Evolutionary conservation across 2,329 filamentous ascomycete species (phyloP).

Genomic region (Coniochaeta sp.): DNA sequence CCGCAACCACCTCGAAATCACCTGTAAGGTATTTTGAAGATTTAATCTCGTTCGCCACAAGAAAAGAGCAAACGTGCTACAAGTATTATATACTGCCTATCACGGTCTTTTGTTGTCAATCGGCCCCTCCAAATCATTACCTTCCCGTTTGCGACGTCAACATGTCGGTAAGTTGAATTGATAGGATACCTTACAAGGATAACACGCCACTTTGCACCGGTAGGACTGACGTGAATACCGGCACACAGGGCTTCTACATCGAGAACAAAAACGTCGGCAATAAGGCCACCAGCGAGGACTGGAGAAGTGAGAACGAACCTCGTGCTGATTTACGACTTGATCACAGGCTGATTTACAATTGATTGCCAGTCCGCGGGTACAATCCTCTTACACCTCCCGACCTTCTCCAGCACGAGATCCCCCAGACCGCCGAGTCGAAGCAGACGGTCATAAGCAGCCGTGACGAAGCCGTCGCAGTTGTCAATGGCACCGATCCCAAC

Average conservation of each 20-base stretch:
- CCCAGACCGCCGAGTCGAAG: slow-evolving; percentile 48
- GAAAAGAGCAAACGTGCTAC: not conserved
- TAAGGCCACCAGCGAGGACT: slow-evolving; percentile 67
- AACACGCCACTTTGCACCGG: not conserved
- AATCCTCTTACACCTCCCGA: slow-evolving; percentile 90
- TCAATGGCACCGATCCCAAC: slow-evolving; percentile 50
- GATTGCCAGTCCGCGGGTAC: slow-evolving; percentile 67
- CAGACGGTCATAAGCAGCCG: slow-evolving; percentile 54
- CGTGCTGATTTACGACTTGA: not conserved
- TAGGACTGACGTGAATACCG: slow-evolving; percentile 16
- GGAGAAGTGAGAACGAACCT: slow-evolving; percentile 59
- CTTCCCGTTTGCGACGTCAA: not conserved
- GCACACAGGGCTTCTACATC: slow-evolving; percentile 56
- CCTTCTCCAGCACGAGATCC: slow-evolving; percentile 89
- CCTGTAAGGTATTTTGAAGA: not conserved
- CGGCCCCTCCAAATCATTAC: not conserved
- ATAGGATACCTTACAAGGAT: not conserved
- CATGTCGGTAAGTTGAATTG: not conserved
- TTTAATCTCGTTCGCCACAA: not conserved
- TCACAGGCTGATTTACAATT: not conserved
- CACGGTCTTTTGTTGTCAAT: not conserved
- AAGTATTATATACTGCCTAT: not conserved
- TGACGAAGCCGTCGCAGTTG: slow-evolving; percentile 58
- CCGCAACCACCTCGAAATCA: not conserved
- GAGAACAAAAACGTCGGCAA: slow-evolving; percentile 75